Percentiles rank a stretch among this genome's conserved stretches.
phyloP scores from a whole-genome alignment of 495 filamentous ascomycete genomes.

The Sabuloglossum arenarium region DNA sequence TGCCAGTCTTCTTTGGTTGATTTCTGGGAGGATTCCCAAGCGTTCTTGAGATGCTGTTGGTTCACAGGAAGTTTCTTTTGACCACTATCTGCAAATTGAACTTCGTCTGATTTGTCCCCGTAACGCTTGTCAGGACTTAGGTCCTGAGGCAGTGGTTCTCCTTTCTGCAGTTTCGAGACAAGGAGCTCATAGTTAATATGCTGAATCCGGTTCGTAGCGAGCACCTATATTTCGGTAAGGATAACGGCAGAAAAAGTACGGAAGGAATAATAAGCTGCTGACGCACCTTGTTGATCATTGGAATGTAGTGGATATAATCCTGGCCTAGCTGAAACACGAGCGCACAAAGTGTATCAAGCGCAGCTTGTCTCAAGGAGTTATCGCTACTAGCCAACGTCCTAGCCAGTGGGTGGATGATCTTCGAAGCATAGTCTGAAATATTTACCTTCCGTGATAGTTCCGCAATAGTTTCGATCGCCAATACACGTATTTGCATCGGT shows the following conservation, averaged over 20 bases:
- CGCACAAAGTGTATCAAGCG: conserved; percentile 89
- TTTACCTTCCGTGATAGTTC: conserved; percentile 94
- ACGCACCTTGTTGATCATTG: conserved; percentile 75
- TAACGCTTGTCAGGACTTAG: conserved; percentile 77
- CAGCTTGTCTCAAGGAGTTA: conserved; percentile 51
- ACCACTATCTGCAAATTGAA: conserved; percentile 55
- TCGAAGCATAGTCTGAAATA: conserved; percentile 85
- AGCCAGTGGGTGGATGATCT: conserved; percentile 79
- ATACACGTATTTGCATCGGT: conserved; percentile 55
- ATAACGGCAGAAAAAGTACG: neutral
- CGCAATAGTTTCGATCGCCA: conserved; percentile 83
- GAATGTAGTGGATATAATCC: conserved; percentile 83
- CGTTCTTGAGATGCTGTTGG: conserved; percentile 88
- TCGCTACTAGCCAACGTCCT: conserved; percentile 55
- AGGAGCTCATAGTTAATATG: conserved; percentile 81
- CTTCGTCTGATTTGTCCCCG: conserved; percentile 55
- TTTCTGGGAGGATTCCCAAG: conserved; percentile 90
- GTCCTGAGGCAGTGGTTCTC: conserved; percentile 82
- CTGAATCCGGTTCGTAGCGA: conserved; percentile 45
- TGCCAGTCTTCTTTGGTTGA: conserved; percentile 97
- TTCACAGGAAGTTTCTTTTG: conserved; percentile 92
- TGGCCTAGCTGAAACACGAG: conserved; percentile 88
- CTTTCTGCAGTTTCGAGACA: conserved; percentile 79
- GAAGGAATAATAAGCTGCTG: neutral
- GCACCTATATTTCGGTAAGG: conserved; percentile 11